Base-by-base conservation (phyloP, 116 monocot genomes). In the Iris pallida region DNA sequence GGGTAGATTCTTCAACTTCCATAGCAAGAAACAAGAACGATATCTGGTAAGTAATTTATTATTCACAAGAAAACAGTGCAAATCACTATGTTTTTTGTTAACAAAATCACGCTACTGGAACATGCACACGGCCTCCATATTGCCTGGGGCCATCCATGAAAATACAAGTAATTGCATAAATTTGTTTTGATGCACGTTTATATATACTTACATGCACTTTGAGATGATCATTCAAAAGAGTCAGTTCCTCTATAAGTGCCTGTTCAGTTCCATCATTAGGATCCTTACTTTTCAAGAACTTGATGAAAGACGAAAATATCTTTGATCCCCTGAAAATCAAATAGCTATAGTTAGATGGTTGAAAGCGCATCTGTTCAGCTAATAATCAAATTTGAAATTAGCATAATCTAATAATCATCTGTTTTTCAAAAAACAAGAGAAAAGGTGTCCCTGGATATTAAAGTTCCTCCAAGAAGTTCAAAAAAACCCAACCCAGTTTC, bases 231-330 rank as follows among this genome's bases (percentile, higher is more conserved):
- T 93, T 84, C 43, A 93, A 69, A 57, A 82, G 81, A 65, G 42
- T 63, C 40, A 93, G 68, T 57, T 93, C 93, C 65, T 74, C 71
- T 7, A 84, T 59, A 78, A 93, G 76, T 41, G 84, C 79, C 55
- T 89, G 78, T 66, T 93, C 84, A 11, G 84, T 61, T n/a, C 80
- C 89, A 80, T 93, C 93, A 74, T 48, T 82, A 3, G 80, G 76
- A 84, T 89, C 86, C 77, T 93, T 93, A 77, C 89, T 93, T 72
- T 68, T 80, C 70, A 93, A 57, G 73, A 93, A 93, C 57, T 75
- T 89, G 56, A 86, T 65, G 59, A 93, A 93, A 47, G 79, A 70
- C 54, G 89, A 63, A 53, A 86, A 89, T 71, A 93, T 73, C 55
- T 89, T 93, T 60, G 86, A 89, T 72, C 89, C 93, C 70, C 93